These are phyloP conservation scores for Aphanomyces stellatus DNA, from an alignment of 352 stramenopile species.

Conservation along the genomic window DNA sequence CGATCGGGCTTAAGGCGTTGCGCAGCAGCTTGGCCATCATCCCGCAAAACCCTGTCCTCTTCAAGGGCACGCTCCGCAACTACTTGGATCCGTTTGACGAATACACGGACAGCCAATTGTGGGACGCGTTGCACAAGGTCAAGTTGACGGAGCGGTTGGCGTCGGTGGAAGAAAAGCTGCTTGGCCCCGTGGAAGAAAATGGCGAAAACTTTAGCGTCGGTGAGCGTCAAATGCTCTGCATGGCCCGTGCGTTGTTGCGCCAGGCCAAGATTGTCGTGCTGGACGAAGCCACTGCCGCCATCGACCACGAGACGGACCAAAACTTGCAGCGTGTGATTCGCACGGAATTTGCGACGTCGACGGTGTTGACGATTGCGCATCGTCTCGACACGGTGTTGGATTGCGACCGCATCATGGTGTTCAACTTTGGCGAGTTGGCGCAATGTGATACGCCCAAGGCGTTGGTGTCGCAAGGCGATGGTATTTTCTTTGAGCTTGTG, in stretches of 20 bases:
- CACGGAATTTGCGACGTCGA: constrained; percentile 60
- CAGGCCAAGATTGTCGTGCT: constrained; percentile 83
- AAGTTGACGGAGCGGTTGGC: constrained; percentile 46
- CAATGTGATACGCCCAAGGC: constrained; percentile 60
- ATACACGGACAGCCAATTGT: constrained; percentile 50
- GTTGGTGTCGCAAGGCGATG: constrained; percentile 30
- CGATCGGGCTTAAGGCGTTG: constrained; percentile 19
- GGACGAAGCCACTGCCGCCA: constrained; percentile 58
- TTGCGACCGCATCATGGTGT: constrained; percentile 82
- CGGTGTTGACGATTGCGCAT: constrained; percentile 88
- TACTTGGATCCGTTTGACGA: constrained; percentile 80
- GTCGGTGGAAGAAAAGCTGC: constrained; percentile 45
- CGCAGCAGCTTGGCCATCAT: constrained; percentile 22
- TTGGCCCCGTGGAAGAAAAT: constrained; percentile 59
- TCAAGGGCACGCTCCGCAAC: constrained; percentile 62
- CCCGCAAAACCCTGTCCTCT: constrained; percentile 35
- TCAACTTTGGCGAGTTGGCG: constrained; percentile 62
- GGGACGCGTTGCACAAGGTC: constrained; percentile 44
- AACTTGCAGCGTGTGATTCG: constrained; percentile 35
- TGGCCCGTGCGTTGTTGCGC: constrained; percentile 74
- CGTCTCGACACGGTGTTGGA: constrained; percentile 90
- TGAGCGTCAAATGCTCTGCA: constrained; percentile 80
- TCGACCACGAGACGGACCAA: constrained; percentile 51
- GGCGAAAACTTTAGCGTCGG: constrained; percentile 81
- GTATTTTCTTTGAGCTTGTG: constrained; percentile 17